Evolutionary conservation across 2,329 filamentous ascomycete species (phyloP), one percentile per base, ranked within the genome.

Genomic region (Botrytis galanthina): DNA sequence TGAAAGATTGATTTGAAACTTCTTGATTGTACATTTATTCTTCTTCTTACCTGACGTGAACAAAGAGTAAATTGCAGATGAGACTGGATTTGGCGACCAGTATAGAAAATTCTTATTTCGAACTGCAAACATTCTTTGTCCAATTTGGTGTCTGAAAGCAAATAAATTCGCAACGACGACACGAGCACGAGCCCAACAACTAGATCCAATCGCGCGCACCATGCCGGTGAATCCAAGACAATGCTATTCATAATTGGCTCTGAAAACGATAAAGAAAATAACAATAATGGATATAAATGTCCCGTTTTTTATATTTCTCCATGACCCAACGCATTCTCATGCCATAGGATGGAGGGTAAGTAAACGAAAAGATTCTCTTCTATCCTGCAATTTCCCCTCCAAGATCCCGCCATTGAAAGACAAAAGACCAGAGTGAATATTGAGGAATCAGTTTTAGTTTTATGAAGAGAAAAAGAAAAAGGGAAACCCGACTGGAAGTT

Each of bases 311-410:
- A 74, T 76, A 77, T 79, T 80, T 80, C 77, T 79, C 75, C 75
- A 66, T 70, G 57, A 74, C 79, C 80, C 79, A 77, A 81, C 75
- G 79, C 80, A 80, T 79, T 81, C 77, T 77, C 80, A 80, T 80
- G 80, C 80, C 77, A 76, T 76, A 83, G 85, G 85, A 83, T 84
- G 83, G 84, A 88, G 87, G 87, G 87, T 89, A 90, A 89, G 87
- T 85, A 80, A 85, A 86, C 85, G 82, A 77, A 78, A 73, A 76
- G 77, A 77, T 82, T 80, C 86, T 84, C 78, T 76, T 89, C 88
- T 91, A 78, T 88, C 89, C 88, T 88, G 86, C 88, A 87, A 82
- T 90, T 91, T 91, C 89, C 89, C 89, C 88, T 91, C 89, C 87
- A 86, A 84, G 84, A 83, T 66, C 84, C 84, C 86, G 85, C 84